These are phyloP conservation scores for Orbilia brochopaga DNA, from an alignment of 2,329 filamentous ascomycete species.

Conservation along the genomic window DNA sequence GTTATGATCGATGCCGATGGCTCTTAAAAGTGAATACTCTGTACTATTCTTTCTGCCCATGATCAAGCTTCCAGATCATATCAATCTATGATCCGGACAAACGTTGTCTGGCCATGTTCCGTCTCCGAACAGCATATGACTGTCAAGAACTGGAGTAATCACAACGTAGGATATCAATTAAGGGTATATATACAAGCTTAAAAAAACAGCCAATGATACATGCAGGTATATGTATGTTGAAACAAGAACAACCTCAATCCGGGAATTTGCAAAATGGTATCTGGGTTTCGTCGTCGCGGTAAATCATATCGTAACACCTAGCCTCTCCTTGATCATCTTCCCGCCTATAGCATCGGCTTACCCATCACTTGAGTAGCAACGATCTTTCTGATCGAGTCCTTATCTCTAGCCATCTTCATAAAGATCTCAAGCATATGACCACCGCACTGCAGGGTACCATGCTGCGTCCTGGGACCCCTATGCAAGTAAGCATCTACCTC, in stretches of 20 bases:
- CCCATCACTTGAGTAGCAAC: slow-evolving; percentile 31
- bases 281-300: neutral
- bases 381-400: slow-evolving; percentile 38
- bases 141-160: too few relatives aligned
- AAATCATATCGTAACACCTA: neutral
- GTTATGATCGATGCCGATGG: neutral
- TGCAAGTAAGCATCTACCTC: slow-evolving; percentile 36
- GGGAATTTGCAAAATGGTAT: slow-evolving; percentile 35
- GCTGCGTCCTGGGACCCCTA: slow-evolving; percentile 37
- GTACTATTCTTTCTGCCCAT: too few relatives aligned
- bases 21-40: too few relatives aligned
- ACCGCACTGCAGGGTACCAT: slow-evolving; percentile 41
- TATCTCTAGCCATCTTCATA: slow-evolving; percentile 43
- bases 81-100: too few relatives aligned
- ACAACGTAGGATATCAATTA: too few relatives aligned
- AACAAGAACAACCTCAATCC: neutral
- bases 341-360: slow-evolving; percentile 7
- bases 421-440: slow-evolving; percentile 42
- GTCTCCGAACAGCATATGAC: too few relatives aligned
- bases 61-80: too few relatives aligned
- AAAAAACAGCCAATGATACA: slow-evolving; percentile 6
- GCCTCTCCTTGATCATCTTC: too few relatives aligned
- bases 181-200: slow-evolving; percentile 19
- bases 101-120: too few relatives aligned
- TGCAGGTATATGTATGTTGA: slow-evolving; percentile 3